Evolutionary conservation across 2,329 filamentous ascomycete genomes (phyloP).

Genomic region (Colletotrichum spinosum): DNA sequence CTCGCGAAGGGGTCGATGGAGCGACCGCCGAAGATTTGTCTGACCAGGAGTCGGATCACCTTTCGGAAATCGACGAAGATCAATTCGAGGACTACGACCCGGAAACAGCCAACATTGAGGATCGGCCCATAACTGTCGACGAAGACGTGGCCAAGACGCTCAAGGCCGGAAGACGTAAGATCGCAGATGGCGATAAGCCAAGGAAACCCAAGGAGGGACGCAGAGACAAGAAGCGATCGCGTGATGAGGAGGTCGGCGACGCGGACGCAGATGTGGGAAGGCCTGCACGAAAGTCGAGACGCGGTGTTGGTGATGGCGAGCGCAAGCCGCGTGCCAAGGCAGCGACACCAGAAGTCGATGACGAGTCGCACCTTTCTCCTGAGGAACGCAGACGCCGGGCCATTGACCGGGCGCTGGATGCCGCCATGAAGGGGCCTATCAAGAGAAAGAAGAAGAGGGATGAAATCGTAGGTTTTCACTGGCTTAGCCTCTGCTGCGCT

Average conservation of each 20-base stretch:
- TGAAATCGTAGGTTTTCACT: conserved; percentile 75
- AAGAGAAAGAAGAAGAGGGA: conserved; percentile 84
- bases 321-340: conserved; percentile 60
- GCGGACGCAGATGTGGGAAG: conserved; percentile 56
- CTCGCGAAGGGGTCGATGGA: conserved; percentile 51
- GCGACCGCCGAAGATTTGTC: conserved; percentile 55
- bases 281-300: conserved; percentile 58
- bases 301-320: conserved; percentile 55
- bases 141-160: conserved; percentile 73
- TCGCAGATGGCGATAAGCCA: conserved; percentile 69
- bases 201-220: conserved; percentile 83
- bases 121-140: conserved; percentile 74
- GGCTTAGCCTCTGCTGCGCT: background rate
- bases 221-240: conserved; percentile 73
- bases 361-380: conserved; percentile 83
- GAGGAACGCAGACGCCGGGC: conserved; percentile 87
- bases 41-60: conserved; percentile 68
- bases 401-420: conserved; percentile 88
- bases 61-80: conserved; percentile 77
- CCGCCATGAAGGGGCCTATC: conserved; percentile 83
- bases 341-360: conserved; percentile 68
- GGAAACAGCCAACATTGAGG: conserved; percentile 71
- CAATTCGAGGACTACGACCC: conserved; percentile 78
- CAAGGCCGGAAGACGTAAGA: conserved; percentile 74
- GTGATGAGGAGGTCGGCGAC: conserved; percentile 62